Evolutionary conservation across 2,329 filamentous ascomycete genomes (phyloP), one percentile per base, ranked within the genome.

Genomic region (Penicillium fuscoglaucum): DNA sequence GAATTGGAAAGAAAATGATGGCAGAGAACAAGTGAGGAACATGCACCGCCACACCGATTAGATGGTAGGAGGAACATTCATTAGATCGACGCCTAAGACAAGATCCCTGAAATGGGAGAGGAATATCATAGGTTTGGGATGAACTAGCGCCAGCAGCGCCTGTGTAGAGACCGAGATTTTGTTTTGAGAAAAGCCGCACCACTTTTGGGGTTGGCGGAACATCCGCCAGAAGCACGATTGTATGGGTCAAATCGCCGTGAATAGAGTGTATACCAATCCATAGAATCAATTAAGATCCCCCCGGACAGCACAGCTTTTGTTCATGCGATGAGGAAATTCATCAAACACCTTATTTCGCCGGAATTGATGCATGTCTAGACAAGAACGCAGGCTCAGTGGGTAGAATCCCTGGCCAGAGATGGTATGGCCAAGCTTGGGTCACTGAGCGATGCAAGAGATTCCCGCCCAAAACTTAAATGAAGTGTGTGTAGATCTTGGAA

Each of bases 401-500:
- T 29, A 21, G 26, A 35, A 9, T 3, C 12, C 28, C 28, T 41
- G 35, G 7, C 33, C 48, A 44, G 4, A 17, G 28, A 54, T 50
- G 31, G 17, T 21, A 54, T 50, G 31, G 13, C 24, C 33, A 66
- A 45, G 55, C 35, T 21, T 57, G 55, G 52, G 57, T 52, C 55
- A 49, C 57, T 37, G 41, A 62, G 58, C 62, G 45, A 53, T 57
- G 61, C 50, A 57, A 57, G 40, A 63, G 45, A 73, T 71, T 67
- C 67, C 70, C 66, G 63, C 63, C 61, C 65, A 60, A 61, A 67
- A 70, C 61, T 93, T 86, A 99, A 83, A 99, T 98, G 85, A 99
- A 99, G 84, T 99, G 95, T 69, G 95, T 99, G 83, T 99, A 97
- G 72, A 97, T 93, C 82, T 98, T 99, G 66, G 95, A 98, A 75